Evolutionary conservation across 805 yeast species (phyloP).

Genomic region (Yarrowia deformans): DNA sequence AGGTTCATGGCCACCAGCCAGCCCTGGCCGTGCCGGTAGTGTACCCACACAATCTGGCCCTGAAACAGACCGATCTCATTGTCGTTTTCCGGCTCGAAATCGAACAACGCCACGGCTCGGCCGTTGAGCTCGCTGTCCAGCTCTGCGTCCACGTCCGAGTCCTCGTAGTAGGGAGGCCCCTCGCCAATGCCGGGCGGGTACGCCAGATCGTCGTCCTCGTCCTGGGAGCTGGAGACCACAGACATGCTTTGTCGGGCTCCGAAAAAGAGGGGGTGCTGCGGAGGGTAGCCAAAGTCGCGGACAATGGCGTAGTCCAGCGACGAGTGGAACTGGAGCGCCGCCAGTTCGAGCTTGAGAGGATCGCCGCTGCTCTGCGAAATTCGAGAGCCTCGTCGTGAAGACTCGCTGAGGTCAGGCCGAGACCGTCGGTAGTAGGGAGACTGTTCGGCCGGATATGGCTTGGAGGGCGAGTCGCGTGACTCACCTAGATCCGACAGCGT

Average conservation of each 20-base stretch:
- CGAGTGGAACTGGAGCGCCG: slow-evolving; percentile 48
- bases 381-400: slow-evolving; percentile 32
- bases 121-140: slow-evolving; percentile 57
- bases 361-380: slow-evolving; percentile 22
- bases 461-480: slow-evolving; percentile 33
- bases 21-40: slow-evolving; percentile 95
- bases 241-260: slow-evolving; percentile 56
- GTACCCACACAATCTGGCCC: slow-evolving; percentile 85
- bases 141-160: slow-evolving; percentile 44
- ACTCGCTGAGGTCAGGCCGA: slow-evolving; percentile 32
- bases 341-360: slow-evolving; percentile 34
- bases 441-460: slow-evolving; percentile 36
- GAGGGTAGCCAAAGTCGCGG: slow-evolving; percentile 83
- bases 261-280: slow-evolving; percentile 70
- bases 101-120: slow-evolving; percentile 85
- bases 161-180: slow-evolving; percentile 39
- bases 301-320: slow-evolving; percentile 57
- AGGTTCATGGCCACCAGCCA: slow-evolving; percentile 94
- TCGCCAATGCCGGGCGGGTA: slow-evolving; percentile 40
- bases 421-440: slow-evolving; percentile 27
- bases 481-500: slow-evolving; percentile 31
- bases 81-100: slow-evolving; percentile 91
- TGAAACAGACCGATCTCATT: slow-evolving; percentile 81
- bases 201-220: slow-evolving; percentile 65
- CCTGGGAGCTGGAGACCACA: slow-evolving; percentile 43